Evolutionary conservation across 2,329 filamentous ascomycete species (phyloP), one percentile per base, ranked within the genome.

Genomic region (Ambrosiella xylebori): DNA sequence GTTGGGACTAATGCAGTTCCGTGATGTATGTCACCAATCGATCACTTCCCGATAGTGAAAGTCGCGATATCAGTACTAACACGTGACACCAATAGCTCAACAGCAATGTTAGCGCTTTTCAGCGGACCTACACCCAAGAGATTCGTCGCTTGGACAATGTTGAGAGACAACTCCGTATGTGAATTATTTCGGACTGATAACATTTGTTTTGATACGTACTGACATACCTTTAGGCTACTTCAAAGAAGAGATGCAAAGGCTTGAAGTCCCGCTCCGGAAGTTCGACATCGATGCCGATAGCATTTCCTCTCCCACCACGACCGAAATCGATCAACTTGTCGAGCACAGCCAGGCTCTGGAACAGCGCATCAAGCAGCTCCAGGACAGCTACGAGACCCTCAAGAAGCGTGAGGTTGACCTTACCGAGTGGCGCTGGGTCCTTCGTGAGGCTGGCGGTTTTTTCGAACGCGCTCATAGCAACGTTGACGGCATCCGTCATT

Each of bases 371-470:
- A 84, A 82, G 60, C 91, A 90, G 64, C 74, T 98, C 62, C 97
- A 97, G 69, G 93, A 97, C 68, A 97, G 90, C 74, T 97, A 98
- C 71, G 93, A 98, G 75, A 96, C 89, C 13, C 73, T 98, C 70
- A 97, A 97, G 80, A 96, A 93, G 75, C 84, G 91, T 59, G 93
- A 97, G 75, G 88, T 95, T 61, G 93, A 98, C 70, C 77, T 98
- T 65, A 95, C 87, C 9, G 93, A 98, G 73, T 97, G 93, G 93
- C 86, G 94, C 67, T 97, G 91, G 88, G 94, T 98, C 56, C 73
- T 98, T 60, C 84, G 88, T 63, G 93, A 98, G 77, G 90, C 94
- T 51, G 93, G 93, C 45, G 88, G 90, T 64, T 98, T 98, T 74
- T 98, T 98, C 65, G 93, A 98, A 68, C 80, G 91, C 64, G 93